phyloP scores from a whole-genome alignment of 169 alveolate genomes.

The Eimeria nieschulzi region DNA sequence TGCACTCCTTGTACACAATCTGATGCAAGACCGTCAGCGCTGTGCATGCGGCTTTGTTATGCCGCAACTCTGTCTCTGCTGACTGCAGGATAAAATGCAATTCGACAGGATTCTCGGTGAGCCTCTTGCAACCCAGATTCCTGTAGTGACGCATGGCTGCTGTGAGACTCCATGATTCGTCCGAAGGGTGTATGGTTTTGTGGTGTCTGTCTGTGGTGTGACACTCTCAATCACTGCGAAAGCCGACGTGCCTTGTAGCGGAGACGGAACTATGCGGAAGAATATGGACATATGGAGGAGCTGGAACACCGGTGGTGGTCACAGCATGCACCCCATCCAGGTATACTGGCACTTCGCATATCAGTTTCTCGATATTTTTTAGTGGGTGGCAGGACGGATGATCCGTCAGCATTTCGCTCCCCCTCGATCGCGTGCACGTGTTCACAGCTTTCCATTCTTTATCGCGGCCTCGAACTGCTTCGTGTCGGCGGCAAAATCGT shows the following conservation, averaged over 20 bases:
- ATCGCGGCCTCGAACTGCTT: conserved; percentile 87
- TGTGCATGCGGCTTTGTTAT: background rate
- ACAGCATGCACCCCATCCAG: conserved; percentile 69
- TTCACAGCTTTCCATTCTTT: conserved; percentile 85
- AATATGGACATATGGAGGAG: conserved; percentile 88
- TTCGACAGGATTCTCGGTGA: conserved; percentile 62
- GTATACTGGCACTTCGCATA: background rate
- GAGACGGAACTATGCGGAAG: conserved; percentile 96
- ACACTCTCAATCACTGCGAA: background rate
- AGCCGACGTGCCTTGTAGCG: conserved; percentile 96
- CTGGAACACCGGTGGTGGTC: conserved; percentile 68
- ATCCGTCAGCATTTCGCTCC: conserved; percentile 86
- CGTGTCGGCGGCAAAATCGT: conserved; percentile 88
- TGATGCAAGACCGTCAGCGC: background rate
- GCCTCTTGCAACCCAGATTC: background rate
- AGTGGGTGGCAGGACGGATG: conserved; percentile 88
- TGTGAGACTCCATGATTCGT: too few species aligned
- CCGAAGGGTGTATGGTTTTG: too few species aligned
- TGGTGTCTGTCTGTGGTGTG: too few species aligned
- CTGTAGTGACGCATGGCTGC: background rate
- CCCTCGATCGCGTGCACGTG: conserved; percentile 26
- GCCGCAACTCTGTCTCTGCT: background rate
- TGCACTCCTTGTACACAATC: background rate
- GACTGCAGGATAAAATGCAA: conserved; percentile 25
- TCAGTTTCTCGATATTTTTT: conserved; percentile 72